Base-by-base conservation (phyloP, 2,329 filamentous ascomycete genomes). In the Falciphora oryzae region DNA sequence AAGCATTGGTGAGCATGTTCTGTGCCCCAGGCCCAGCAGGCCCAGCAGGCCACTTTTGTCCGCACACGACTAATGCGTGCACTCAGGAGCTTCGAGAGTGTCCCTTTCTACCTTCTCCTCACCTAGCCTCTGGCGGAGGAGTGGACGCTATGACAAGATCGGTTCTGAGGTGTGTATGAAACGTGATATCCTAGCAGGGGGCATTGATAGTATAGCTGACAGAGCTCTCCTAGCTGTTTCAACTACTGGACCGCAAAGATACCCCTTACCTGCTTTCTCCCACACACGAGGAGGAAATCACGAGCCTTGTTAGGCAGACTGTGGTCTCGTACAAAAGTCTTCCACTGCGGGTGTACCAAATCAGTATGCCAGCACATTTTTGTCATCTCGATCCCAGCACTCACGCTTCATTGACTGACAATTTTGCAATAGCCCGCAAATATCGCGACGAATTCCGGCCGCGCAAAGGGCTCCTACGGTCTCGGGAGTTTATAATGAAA, bases 261-360 rank as follows among this genome's bases (percentile, higher is more conserved):
- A 80, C 84, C 0, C 81, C 84, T 4, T 91, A 91, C 67, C 82
- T 99, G 35, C 83, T 99, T 4, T 89, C 93, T 1, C 95, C 95
- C 0, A 99, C 95, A 0, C 95, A 99, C 67, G 95, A 99, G 73
- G 95, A 99, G 75, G 95, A 99, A 73, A 95, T 99, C 69, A 99
- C 95, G 0, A 80, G 83, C 0, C 80, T 99, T 2, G 91, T 97
- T 1, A 85, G 87, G 4, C 84, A 83, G 65, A 84, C 88, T 22
- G 81, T 93, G 1, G 86, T 88, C 57, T 97, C 93, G 0, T 94
- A 97, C 74, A 94, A 93, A 72, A 88, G 92, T 59, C 81, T 98
- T 11, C 95, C 95, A 0, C 75, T 98, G 29, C 85, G 93, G 58
- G 79, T 99, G 0, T 99, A 98, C 72, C 95, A 99, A 74, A 95